Evolutionary conservation across 805 yeast species (phyloP), one percentile per base, ranked within the genome.

Genomic region (Candida argentea): DNA sequence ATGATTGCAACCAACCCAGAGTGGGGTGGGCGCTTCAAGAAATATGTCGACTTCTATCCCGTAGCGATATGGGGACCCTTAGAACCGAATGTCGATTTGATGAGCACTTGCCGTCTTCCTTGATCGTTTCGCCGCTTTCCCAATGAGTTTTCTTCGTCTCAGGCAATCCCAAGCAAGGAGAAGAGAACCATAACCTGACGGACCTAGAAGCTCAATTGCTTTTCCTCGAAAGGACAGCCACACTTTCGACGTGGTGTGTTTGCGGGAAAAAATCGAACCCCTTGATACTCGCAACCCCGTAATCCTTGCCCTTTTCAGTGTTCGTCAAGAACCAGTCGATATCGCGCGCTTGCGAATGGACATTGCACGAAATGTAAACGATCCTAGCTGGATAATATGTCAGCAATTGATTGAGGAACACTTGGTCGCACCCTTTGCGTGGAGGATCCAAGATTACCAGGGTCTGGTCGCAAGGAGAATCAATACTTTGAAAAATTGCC

Each of bases 191-290:
- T n/a, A n/a, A n/a, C n/a, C n/a, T n/a, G n/a, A n/a, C n/a, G n/a
- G n/a, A n/a, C n/a, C n/a, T n/a, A n/a, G n/a, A n/a, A n/a, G n/a
- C n/a, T n/a, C n/a, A n/a, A n/a, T n/a, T n/a, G n/a, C n/a, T n/a
- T n/a, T n/a, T 26, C 20, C 23, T 20, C 6, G 29, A 16, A 34
- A 84, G 56, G 5, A 84, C 91, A 10, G 89, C 89, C 12, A 84
- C 84, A 47, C 89, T 74, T 52, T 84, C 95, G 21, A 84, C 94
- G 46, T 84, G 95, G 44, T 85, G 89, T 0, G 95, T 85, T 56
- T 85, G 94, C 3, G 95, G 95, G 63, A 91, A 91, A 59, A 91
- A 89, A 54, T 91, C 98, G 51, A 91, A 91, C 1, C 98, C 98
- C 46, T 85, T 75, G 14, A 91, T 65, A 40, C 89, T 78, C 40